Conservation (phyloP, 1,139 yeast genomes). For the Lodderomyces beijingensis region DNA sequence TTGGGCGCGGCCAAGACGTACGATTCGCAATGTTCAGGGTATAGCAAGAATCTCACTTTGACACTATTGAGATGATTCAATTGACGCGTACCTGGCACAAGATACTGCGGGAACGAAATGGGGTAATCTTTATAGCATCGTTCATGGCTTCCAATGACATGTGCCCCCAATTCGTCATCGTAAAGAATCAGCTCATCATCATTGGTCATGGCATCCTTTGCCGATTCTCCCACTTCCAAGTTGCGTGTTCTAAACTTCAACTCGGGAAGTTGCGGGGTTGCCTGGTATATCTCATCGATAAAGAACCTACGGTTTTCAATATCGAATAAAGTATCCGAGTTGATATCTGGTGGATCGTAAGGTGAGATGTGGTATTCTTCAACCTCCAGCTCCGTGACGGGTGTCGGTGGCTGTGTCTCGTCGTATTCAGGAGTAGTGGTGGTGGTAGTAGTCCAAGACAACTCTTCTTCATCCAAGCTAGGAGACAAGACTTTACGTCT, state of each 20-base stretch:
- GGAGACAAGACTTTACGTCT: constrained; percentile 1
- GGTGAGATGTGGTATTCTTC: constrained; percentile 26
- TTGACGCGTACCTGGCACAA: constrained; percentile 14
- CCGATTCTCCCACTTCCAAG: constrained; percentile 9
- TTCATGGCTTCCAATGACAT: constrained; percentile 24
- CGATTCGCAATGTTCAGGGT: constrained; percentile 40
- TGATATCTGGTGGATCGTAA: constrained; percentile 37
- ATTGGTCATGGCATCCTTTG: constrained; percentile 13
- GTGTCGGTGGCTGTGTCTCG: neutral
- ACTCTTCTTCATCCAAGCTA: neutral
- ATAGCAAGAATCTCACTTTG: constrained; percentile 34
- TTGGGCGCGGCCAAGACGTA: constrained; percentile 44
- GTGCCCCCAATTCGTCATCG: constrained; percentile 27
- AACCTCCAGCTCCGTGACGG: constrained; percentile 11
- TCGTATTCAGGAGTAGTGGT: neutral
- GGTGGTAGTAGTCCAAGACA: neutral
- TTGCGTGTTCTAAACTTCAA: constrained; percentile 17
- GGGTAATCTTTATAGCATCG: constrained; percentile 34
- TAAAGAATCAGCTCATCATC: constrained; percentile 16
- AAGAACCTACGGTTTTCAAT: constrained; percentile 33
- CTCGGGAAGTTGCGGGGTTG: constrained; percentile 20
- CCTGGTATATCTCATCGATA: constrained; percentile 20
- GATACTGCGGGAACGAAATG: constrained; percentile 34
- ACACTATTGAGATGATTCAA: constrained; percentile 30
- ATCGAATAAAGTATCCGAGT: constrained; percentile 30